phyloP scores from a whole-genome alignment of 352 stramenopile species.

The Globisporangium alternatum region DNA sequence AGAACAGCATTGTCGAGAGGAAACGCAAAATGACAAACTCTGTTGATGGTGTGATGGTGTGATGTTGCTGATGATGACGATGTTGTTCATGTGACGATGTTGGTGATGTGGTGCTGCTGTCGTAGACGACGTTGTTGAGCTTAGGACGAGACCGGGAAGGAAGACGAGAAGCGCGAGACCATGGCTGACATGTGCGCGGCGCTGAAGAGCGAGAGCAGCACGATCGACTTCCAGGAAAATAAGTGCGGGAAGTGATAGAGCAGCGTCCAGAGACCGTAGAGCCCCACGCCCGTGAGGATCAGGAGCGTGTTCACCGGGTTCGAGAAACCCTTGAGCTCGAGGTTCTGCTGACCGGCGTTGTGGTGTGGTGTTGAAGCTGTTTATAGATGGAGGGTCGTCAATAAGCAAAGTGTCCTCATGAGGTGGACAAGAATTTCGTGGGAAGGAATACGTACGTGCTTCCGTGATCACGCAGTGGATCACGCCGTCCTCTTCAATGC shows the following conservation, averaged over 20 bases:
- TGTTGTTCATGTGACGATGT: neutral
- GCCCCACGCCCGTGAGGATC: constrained; percentile 52
- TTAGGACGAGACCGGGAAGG: neutral
- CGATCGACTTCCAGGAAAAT: constrained; percentile 71
- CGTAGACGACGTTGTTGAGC: neutral
- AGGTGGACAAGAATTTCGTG: neutral
- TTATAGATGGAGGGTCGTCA: constrained; percentile 8
- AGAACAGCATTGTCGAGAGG: neutral
- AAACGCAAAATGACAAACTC: constrained; percentile 6
- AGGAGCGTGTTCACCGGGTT: constrained; percentile 62
- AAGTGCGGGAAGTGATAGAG: constrained; percentile 78
- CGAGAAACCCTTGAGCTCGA: constrained; percentile 50
- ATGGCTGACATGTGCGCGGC: constrained; percentile 54
- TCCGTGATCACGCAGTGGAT: constrained; percentile 78
- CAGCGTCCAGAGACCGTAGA: constrained; percentile 78
- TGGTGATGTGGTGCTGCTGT: neutral
- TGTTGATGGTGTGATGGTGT: neutral
- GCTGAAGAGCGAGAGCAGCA: constrained; percentile 66
- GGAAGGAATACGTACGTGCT: constrained; percentile 38
- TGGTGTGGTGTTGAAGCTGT: constrained; percentile 40
- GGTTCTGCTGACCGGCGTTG: constrained; percentile 33
- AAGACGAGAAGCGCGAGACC: constrained; percentile 46
- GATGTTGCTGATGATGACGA: neutral
- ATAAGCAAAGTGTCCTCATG: constrained; percentile 16
- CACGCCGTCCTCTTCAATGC: constrained; percentile 70